Conservation (phyloP, 1,139 yeast species). For the Suhomyces coccinellae region DNA sequence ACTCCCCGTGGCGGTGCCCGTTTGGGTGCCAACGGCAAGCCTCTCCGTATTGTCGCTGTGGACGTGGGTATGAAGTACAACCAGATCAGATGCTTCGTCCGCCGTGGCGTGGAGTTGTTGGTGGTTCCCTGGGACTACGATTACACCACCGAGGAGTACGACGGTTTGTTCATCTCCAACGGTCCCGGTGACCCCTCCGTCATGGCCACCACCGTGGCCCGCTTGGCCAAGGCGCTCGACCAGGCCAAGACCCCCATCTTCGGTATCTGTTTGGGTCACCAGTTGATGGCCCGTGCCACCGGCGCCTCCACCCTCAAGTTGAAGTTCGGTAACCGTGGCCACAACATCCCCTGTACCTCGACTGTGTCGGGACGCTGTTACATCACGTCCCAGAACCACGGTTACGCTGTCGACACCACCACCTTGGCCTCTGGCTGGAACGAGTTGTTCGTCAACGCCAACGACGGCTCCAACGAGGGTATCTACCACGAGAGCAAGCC, state of each 20-base stretch:
- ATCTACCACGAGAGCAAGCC: conserved; percentile 88
- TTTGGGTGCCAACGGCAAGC: conserved; percentile 68
- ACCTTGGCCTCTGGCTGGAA: conserved; percentile 84
- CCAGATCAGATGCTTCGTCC: conserved; percentile 94
- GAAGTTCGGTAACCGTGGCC: conserved; percentile 99
- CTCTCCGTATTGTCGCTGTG: conserved; percentile 79
- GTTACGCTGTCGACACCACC: conserved; percentile 88
- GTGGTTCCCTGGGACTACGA: conserved; percentile 98
- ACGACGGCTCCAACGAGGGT: conserved; percentile 98
- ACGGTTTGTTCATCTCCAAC: conserved; percentile 93
- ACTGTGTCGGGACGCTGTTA: conserved; percentile 93
- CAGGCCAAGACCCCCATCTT: conserved; percentile 77
- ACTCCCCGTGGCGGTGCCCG: conserved; percentile 52
- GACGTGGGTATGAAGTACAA: conserved; percentile 99
- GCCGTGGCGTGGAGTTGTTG: conserved; percentile 92
- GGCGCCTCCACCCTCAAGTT: conserved; percentile 92
- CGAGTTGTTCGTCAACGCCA: conserved; percentile 92
- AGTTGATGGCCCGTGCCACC: conserved; percentile 90
- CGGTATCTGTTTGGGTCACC: conserved; percentile 99
- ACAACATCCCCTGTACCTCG: conserved; percentile 96
- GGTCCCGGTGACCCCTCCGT: conserved; percentile 99
- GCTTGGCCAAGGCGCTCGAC: conserved; percentile 55
- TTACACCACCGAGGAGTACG: conserved; percentile 73
- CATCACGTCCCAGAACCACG: conserved; percentile 98
- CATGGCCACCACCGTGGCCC: conserved; percentile 63